These are phyloP conservation scores for Fusarium sp. DNA, from an alignment of 2,329 filamentous ascomycete genomes.

Conservation along the genomic window DNA sequence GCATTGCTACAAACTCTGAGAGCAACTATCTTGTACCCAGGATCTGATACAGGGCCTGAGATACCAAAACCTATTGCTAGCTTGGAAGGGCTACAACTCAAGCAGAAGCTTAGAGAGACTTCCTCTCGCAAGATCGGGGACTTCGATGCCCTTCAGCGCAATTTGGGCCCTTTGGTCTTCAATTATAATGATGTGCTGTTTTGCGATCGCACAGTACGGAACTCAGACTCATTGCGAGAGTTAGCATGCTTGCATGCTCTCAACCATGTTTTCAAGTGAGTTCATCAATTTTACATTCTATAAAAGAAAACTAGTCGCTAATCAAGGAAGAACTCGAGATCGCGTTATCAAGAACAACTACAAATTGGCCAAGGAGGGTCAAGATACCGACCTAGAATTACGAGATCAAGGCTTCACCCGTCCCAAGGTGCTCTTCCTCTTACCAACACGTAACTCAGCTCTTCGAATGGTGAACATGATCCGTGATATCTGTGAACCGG, in stretches of 20 bases:
- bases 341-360: slow-evolving; percentile 93
- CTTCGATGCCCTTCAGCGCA: slow-evolving; percentile 72
- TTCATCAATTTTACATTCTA: neutral
- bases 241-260: slow-evolving; percentile 84
- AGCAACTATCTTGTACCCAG: slow-evolving; percentile 60
- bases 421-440: slow-evolving; percentile 89
- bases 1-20: slow-evolving; percentile 60
- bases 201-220: slow-evolving; percentile 76
- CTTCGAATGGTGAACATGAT: slow-evolving; percentile 83
- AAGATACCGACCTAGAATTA: slow-evolving; percentile 75
- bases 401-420: slow-evolving; percentile 96
- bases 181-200: slow-evolving; percentile 85
- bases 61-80: slow-evolving; percentile 51
- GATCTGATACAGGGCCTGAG: slow-evolving; percentile 51
- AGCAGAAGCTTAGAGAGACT: slow-evolving; percentile 73
- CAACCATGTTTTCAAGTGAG: slow-evolving; percentile 90
- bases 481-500: slow-evolving; percentile 78
- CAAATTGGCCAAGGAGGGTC: slow-evolving; percentile 75
- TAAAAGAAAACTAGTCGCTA: slow-evolving; percentile 10
- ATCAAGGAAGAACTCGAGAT: slow-evolving; percentile 76
- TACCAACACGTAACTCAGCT: slow-evolving; percentile 90
- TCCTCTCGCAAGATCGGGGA: slow-evolving; percentile 64
- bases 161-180: slow-evolving; percentile 79
- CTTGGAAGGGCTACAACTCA: slow-evolving; percentile 69
- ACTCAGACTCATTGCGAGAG: slow-evolving; percentile 75